A percentile compares a stretch with the other conserved stretches of the same genome.
These are phyloP conservation scores for Voacanga thouarsii DNA, from an alignment of 257 asterid genomes.

Conservation along the genomic window DNA sequence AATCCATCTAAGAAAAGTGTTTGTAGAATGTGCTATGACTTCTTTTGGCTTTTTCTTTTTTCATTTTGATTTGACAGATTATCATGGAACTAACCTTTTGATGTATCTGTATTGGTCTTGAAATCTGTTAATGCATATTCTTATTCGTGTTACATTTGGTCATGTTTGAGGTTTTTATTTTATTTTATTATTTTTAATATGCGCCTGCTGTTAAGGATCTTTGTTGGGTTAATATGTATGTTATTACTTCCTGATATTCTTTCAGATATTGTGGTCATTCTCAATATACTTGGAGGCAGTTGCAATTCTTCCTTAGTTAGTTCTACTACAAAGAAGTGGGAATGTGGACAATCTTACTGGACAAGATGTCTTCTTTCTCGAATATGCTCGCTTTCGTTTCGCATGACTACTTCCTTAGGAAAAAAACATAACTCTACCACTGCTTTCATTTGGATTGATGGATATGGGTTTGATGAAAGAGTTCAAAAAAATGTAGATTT, in stretches of 20 bases:
- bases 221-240: too few relatives aligned
- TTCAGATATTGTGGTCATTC: conserved; percentile 86
- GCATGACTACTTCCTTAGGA: neutral
- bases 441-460: neutral
- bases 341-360: conserved; percentile 94
- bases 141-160: too few relatives aligned
- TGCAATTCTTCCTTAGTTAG: conserved; percentile 87
- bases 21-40: too few relatives aligned
- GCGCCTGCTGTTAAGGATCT: too few relatives aligned
- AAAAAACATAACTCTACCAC: neutral
- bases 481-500: neutral
- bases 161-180: too few relatives aligned
- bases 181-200: too few relatives aligned
- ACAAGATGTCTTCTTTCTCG: conserved; percentile 91
- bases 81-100: too few relatives aligned
- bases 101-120: too few relatives aligned
- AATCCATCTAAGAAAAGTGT: too few relatives aligned
- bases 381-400: conserved; percentile 43
- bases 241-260: conserved; percentile 5
- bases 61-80: too few relatives aligned
- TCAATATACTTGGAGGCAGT: conserved; percentile 79
- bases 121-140: too few relatives aligned
- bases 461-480: neutral
- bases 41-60: too few relatives aligned
- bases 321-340: conserved; percentile 95